These are phyloP conservation scores for Globisporangium polare DNA, from an alignment of 352 stramenopile species.

Conservation along the genomic window DNA sequence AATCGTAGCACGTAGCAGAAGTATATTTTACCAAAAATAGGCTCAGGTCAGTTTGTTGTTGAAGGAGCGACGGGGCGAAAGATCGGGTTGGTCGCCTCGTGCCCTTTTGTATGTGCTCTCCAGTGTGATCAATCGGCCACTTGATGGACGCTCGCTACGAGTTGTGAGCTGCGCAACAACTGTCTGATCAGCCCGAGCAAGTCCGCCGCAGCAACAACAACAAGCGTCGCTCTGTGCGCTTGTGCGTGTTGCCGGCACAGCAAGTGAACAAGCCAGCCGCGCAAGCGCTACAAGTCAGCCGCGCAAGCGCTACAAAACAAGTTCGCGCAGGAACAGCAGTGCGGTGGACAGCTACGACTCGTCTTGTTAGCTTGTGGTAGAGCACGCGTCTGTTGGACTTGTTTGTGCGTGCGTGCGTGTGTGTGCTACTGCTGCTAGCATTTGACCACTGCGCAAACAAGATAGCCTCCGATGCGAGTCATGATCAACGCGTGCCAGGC, in stretches of 20 bases:
- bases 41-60: too few species aligned
- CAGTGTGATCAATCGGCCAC: neutral
- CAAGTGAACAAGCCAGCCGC: neutral
- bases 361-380: neutral
- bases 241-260: neutral
- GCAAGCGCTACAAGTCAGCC: neutral
- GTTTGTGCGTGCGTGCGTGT: too few species aligned
- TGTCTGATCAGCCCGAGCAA: neutral
- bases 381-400: too few species aligned
- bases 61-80: neutral
- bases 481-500: neutral
- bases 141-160: neutral
- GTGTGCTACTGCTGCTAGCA: too few species aligned
- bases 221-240: neutral
- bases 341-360: neutral
- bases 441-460: neutral
- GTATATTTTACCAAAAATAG: too few species aligned
- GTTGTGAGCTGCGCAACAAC: neutral
- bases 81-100: neutral
- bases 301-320: neutral
- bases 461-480: neutral
- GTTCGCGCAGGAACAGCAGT: neutral
- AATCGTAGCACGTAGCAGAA: too few species aligned
- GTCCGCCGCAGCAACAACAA: neutral
- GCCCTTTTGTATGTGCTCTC: neutral